phyloP scores from a whole-genome alignment of 2,329 filamentous ascomycete species.

The Calonectria henricotiae region DNA sequence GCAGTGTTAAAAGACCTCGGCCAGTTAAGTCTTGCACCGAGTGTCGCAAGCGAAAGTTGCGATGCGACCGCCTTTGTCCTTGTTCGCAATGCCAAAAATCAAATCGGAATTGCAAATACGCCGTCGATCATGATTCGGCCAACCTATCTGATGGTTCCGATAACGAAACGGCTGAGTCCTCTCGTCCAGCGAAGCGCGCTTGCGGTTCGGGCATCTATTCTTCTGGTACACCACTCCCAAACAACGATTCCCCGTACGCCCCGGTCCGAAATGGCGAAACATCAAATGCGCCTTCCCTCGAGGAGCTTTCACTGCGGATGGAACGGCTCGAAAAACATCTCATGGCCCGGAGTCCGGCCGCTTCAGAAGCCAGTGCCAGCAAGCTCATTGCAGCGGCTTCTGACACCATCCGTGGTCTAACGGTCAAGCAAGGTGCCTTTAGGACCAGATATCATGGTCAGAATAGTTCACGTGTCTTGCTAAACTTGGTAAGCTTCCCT shows the following conservation, averaged over 20 bases:
- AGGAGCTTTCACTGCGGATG: conserved; percentile 67
- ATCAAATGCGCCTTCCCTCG: conserved; percentile 58
- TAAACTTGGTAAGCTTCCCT: conserved; percentile 66
- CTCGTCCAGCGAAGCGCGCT: conserved; percentile 61
- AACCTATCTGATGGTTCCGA: conserved; percentile 69
- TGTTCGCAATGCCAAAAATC: conserved; percentile 74
- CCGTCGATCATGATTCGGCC: conserved; percentile 65
- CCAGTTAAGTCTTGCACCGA: conserved; percentile 73
- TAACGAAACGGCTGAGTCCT: conserved; percentile 54
- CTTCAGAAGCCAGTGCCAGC: conserved; percentile 57
- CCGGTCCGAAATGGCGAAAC: conserved; percentile 57
- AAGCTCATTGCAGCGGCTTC: conserved; percentile 59
- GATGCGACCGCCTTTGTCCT: conserved; percentile 71
- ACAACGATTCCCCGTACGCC: conserved; percentile 48
- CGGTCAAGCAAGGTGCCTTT: conserved; percentile 65
- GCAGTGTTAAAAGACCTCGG: conserved; percentile 69
- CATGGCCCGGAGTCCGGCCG: conserved; percentile 61
- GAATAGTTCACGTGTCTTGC: conserved; percentile 68
- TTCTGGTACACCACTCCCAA: conserved; percentile 44
- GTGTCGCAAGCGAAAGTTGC: conserved; percentile 72
- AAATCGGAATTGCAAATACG: conserved; percentile 69
- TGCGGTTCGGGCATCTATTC: conserved; percentile 53
- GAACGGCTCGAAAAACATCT: conserved; percentile 71
- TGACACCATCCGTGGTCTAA: conserved; percentile 67
- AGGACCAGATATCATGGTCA: conserved; percentile 70